Evolutionary conservation across 1,284 basidiomycete genomes (phyloP), one percentile per base, ranked within the genome.

Genomic region (Mrakiaceae sp.): DNA sequence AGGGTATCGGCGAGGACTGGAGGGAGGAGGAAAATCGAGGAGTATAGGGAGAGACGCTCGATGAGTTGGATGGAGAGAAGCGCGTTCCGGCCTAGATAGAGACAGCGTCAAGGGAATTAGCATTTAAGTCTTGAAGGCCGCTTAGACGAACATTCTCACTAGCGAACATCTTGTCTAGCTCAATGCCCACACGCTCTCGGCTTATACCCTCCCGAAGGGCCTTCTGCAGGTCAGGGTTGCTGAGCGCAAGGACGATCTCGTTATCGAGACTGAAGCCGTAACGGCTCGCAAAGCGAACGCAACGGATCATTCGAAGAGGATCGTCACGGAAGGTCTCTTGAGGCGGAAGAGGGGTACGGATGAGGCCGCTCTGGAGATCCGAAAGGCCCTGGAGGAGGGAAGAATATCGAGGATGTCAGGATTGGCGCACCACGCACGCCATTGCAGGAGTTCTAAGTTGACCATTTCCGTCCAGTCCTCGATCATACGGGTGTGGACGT

Each of bases 291-390:
- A 99, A 99, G 63, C 96, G 81, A 14, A 98, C 79, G 69, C 91
- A 94, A 48, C 96, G 84, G 47, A 98, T 78, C 10, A 98, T 85
- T 2, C 96, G 85, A 6, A 99, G 78, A 3, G 96, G 96, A 74
- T 99, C 96, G 70, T 99, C 96, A 48, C 84, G 77, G 73, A 98
- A 98, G 0, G 96, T 99, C 72, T 91, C 84, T 67, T 80, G 77
- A 0, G 96, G 90, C 3, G 89, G 80, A 14, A 98, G 77, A 0
- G 96, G 96, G 1, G 96, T 98, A 12, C 96, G 82, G 55, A 98
- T 87, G 49, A 91, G 79, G 0, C 89, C 88, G 43, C 80, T 77
- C n/a, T 80, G 79, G 2, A 99, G 78, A 76, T 99, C 96, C 11
- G 83, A 76, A 44, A 98, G 77, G 8, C 96, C 96, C 85, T 91